Evolutionary conservation across 306 rosid species (phyloP).

Genomic region (Gastrolobium bilobum): DNA sequence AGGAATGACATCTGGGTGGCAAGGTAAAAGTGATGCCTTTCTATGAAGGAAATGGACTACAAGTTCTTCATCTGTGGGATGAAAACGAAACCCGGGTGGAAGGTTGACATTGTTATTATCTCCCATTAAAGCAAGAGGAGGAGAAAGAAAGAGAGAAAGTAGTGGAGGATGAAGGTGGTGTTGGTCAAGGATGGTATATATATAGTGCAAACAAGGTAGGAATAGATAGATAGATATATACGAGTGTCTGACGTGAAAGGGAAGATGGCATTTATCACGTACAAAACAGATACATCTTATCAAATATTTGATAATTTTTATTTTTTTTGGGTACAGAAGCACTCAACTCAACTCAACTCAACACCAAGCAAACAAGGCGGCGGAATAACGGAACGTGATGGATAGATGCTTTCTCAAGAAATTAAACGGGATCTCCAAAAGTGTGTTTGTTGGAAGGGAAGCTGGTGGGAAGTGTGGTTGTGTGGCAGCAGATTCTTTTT

Average conservation of each 20-base stretch:
- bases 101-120: conserved; percentile 67
- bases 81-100: conserved; percentile 93
- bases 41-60: conserved; percentile 90
- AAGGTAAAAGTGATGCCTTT: conserved; percentile 78
- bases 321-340: conserved; percentile 28
- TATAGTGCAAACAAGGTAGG: conserved; percentile 48
- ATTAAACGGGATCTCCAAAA: conserved; percentile 52
- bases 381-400: conserved; percentile 61
- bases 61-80: conserved; percentile 91
- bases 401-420: not conserved
- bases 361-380: conserved; percentile 51
- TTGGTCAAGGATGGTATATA: conserved; percentile 52
- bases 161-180: conserved; percentile 3
- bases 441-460: conserved; percentile 31
- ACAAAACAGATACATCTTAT: conserved; percentile 43
- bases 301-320: conserved; percentile 25
- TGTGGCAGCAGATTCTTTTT: conserved; percentile 31
- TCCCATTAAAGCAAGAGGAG: conserved; percentile 55
- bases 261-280: conserved; percentile 54
- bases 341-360: not conserved
- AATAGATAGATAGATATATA: conserved; percentile 6
- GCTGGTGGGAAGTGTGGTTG: conserved; percentile 30
- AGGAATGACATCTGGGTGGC: conserved; percentile 93
- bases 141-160: not conserved
- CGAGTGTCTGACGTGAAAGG: conserved; percentile 57